A percentile compares a stretch with the other conserved stretches of the same genome.
phyloP scores from a whole-genome alignment of 2,329 filamentous ascomycete species.

The Ilyonectria robusta region DNA sequence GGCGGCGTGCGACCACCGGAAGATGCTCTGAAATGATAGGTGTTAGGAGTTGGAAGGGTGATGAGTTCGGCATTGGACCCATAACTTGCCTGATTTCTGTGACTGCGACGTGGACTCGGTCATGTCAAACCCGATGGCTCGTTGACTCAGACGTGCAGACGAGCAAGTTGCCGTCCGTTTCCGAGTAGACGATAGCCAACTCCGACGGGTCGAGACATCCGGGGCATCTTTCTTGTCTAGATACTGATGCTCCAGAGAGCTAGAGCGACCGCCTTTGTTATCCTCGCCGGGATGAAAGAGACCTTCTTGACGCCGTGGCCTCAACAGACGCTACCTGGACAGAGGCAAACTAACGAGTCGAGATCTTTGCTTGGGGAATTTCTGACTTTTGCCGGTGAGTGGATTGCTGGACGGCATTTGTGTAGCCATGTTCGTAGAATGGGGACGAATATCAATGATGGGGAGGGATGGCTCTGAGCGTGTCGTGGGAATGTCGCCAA shows the following conservation, averaged over 20 bases:
- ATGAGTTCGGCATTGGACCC: not conserved
- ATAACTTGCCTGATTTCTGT: constrained; percentile 1
- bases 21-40: not conserved
- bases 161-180: not conserved
- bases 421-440: not conserved
- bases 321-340: constrained; percentile 13
- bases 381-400: not conserved
- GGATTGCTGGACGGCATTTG: not conserved
- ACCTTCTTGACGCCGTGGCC: constrained; percentile 5
- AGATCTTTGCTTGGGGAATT: not conserved
- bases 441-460: not conserved
- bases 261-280: not conserved
- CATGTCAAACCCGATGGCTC: not conserved
- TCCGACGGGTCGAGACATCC: not conserved
- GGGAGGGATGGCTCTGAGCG: not conserved
- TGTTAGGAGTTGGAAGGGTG: not conserved
- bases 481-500: not conserved
- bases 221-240: not conserved
- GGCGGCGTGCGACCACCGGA: constrained; percentile 31
- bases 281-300: not conserved
- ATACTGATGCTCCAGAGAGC: not conserved
- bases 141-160: not conserved
- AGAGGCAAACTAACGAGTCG: not conserved
- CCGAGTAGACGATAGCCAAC: not conserved
- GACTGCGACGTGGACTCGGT: not conserved